A percentile compares a stretch with the other conserved stretches of the same genome.
phyloP scores from a whole-genome alignment of 1,284 basidiomycete genomes.

The Pseudozyma sp. region DNA sequence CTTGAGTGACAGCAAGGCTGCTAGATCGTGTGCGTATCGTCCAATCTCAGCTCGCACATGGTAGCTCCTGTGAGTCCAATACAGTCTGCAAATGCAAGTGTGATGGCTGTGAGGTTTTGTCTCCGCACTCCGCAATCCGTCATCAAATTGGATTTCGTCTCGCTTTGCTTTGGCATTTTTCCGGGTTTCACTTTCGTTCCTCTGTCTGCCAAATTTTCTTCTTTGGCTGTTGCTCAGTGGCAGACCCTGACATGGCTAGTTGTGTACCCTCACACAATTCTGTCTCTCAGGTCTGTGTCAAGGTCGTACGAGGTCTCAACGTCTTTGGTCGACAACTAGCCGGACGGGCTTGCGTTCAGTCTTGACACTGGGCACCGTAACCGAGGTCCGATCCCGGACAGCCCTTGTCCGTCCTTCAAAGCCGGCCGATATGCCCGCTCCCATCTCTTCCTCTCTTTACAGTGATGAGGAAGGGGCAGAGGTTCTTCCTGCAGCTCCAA shows the following conservation, averaged over 20 bases:
- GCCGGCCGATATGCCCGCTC: not conserved
- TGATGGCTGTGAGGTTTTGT: not conserved
- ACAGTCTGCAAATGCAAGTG: not conserved
- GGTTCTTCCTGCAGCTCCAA: constrained; percentile 17
- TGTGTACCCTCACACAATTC: not conserved
- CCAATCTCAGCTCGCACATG: too few relatives aligned
- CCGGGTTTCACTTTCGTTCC: not conserved
- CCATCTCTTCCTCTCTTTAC: not conserved
- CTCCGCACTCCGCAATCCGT: constrained; percentile 6
- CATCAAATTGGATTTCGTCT: not conserved
- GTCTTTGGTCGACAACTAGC: not conserved
- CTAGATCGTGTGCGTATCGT: not conserved
- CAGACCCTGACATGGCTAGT: constrained; percentile 4
- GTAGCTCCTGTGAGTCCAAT: not conserved
- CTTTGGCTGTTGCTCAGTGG: not conserved
- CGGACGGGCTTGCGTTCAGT: not conserved
- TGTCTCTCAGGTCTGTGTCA: not conserved
- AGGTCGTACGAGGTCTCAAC: not conserved
- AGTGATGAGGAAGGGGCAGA: not conserved
- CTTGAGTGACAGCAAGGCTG: not conserved
- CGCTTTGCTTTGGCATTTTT: not conserved
- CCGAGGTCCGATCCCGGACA: constrained; percentile 1
- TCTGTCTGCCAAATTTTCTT: constrained; percentile 1
- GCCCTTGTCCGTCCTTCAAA: not conserved
- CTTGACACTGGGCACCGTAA: not conserved